phyloP scores from a whole-genome alignment of 1,284 basidiomycete species.

The Fomitopsis pinicola region DNA sequence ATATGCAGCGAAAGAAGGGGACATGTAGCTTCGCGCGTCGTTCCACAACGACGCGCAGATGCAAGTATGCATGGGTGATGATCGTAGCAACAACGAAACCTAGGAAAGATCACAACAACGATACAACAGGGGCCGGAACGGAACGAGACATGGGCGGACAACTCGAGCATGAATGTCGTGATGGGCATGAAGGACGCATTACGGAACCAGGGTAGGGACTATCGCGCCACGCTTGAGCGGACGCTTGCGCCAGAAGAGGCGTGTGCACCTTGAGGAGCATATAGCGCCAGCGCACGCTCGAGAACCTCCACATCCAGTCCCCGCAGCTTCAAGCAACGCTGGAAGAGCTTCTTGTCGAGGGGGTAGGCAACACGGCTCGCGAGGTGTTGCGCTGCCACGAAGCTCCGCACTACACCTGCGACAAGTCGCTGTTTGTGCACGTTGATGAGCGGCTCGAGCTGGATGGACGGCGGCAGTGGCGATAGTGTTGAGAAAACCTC shows the following conservation, averaged over 20 bases:
- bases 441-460: conserved; percentile 83
- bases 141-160: not conserved
- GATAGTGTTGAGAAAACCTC: conserved; percentile 71
- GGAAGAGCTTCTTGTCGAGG: conserved; percentile 69
- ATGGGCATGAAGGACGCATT: not conserved
- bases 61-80: not conserved
- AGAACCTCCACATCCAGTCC: conserved; percentile 54
- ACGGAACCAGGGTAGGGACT: not conserved
- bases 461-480: conserved; percentile 67
- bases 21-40: not conserved
- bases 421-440: conserved; percentile 83
- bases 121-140: not conserved
- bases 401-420: conserved; percentile 69
- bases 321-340: conserved; percentile 68
- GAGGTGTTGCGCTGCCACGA: conserved; percentile 78
- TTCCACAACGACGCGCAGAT: not conserved
- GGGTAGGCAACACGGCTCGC: conserved; percentile 67
- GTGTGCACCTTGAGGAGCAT: not conserved
- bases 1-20: not conserved
- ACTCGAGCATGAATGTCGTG: not conserved
- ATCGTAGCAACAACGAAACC: not conserved
- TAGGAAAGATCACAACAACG: not conserved
- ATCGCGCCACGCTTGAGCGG: not conserved
- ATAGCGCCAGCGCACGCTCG: conserved; percentile 40
- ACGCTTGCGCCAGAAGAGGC: not conserved